These are phyloP conservation scores for Trichothecium roseum DNA, from an alignment of 2,329 filamentous ascomycete genomes.

Conservation along the genomic window DNA sequence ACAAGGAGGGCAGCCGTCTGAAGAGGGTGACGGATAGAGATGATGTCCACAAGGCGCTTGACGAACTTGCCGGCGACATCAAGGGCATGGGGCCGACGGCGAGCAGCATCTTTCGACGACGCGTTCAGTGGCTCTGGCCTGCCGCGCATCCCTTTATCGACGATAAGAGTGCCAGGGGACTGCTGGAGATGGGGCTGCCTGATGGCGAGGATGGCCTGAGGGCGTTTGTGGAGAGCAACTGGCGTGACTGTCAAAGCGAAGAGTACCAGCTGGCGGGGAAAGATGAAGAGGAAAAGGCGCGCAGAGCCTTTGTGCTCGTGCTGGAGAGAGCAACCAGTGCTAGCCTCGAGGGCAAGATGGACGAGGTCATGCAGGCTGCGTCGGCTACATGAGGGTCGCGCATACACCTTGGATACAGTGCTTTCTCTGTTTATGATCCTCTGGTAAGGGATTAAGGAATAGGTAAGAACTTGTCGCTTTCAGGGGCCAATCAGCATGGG, in stretches of 20 bases:
- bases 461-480: too few relatives aligned
- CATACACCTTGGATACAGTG: too few relatives aligned
- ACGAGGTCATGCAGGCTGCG: neutral
- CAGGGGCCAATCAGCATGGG: too few relatives aligned
- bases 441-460: too few relatives aligned
- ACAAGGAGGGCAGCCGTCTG: neutral
- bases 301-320: slow-evolving; percentile 1
- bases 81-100: slow-evolving; percentile 1
- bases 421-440: too few relatives aligned
- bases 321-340: slow-evolving; percentile 1
- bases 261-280: neutral
- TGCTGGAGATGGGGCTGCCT: slow-evolving; percentile 7
- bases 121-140: slow-evolving; percentile 2
- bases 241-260: neutral
- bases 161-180: slow-evolving; percentile 3
- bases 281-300: slow-evolving; percentile 1
- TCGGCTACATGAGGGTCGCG: too few relatives aligned
- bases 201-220: neutral
- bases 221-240: neutral
- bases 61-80: neutral
- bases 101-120: neutral
- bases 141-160: slow-evolving; percentile 2
- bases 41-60: neutral
- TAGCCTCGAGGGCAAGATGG: slow-evolving; percentile 1
- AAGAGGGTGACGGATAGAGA: neutral